Percentiles rank a stretch among this genome's conserved stretches.
Evolutionary conservation across 1,139 yeast species (phyloP).

Genomic region (Protomyces inouyei): DNA sequence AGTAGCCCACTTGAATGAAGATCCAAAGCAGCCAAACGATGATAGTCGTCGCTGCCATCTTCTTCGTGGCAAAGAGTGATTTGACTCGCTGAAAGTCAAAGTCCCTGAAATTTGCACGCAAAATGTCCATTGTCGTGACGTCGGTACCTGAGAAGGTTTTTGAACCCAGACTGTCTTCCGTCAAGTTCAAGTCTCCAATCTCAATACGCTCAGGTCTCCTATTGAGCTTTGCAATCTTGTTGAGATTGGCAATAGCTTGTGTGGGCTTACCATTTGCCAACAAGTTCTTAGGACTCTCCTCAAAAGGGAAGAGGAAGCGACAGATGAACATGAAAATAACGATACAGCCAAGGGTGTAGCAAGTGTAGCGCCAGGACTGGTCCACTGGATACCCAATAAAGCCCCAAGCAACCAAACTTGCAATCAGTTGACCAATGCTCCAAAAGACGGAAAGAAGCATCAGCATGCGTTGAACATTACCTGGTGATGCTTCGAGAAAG

Average conservation of each 20-base stretch:
- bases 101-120: background rate
- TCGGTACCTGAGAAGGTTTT: background rate
- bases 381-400: background rate
- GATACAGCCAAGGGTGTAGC: constrained; percentile 52
- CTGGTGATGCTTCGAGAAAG: constrained; percentile 56
- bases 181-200: constrained; percentile 4
- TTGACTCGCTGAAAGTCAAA: constrained; percentile 29
- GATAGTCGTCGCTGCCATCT: constrained; percentile 44
- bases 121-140: background rate
- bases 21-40: constrained; percentile 49
- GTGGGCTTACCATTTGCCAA: constrained; percentile 52
- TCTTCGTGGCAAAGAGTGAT: constrained; percentile 43
- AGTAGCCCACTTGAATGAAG: constrained; percentile 48
- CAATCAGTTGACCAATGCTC: constrained; percentile 60
- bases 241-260: constrained; percentile 46
- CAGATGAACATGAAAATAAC: constrained; percentile 49
- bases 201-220: constrained; percentile 46
- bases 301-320: constrained; percentile 45
- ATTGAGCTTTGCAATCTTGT: constrained; percentile 45
- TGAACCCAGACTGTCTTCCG: background rate
- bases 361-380: constrained; percentile 51
- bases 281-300: constrained; percentile 57
- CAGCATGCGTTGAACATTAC: constrained; percentile 50
- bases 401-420: constrained; percentile 55
- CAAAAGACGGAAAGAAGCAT: constrained; percentile 58